Evolutionary conservation across 1,284 basidiomycete genomes (phyloP), one percentile per base, ranked within the genome.

Genomic region (Ustilago trichophora): DNA sequence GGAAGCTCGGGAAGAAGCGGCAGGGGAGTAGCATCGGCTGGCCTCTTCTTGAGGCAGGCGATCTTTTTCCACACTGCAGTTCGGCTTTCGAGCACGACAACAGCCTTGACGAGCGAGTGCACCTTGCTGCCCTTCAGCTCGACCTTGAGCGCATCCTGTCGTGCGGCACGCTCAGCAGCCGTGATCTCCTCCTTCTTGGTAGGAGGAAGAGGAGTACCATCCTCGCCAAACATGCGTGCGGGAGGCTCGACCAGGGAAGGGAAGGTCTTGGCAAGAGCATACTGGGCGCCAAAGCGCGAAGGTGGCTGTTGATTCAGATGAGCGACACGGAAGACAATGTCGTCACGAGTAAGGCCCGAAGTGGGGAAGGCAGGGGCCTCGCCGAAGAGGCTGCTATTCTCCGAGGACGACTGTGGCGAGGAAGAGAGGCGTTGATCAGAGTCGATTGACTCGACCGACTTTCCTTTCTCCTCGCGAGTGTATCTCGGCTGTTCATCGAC

Each of bases 131-230:
- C 64, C 32, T 72, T 50, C 31, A 64, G 37, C 38, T 65, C 55
- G 37, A 75, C 21, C 29, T 57, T 49, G 44, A 75, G 60, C 2
- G 68, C 69, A 6, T 66, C 36, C 38, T 73, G 60, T 15, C 72
- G 65, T 10, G 64, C 64, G 19, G 38, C 38, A 25, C 65, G 51
- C 42, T 75, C 72, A 31, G 64, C 72, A 1, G 55, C 27, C 8
- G 51, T 44, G 32, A 62, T 68, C 41, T 72, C 69, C 35, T 72
- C 54, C 58, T 72, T 63, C 56, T 72, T 72, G 49, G 63, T 67
- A 4, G 69, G 69, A 15, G 59, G 69, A 12, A 72, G 53, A 1
- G 69, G 64, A 10, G 48, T 15, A 25, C 69, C 69, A 10, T 72
- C 50, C 27, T 72, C 69, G 34, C 63, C 69, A 35, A 67, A 68